These are phyloP conservation scores for Pseudohalonectria lignicola DNA, from an alignment of 2,329 filamentous ascomycete species.

Conservation along the genomic window DNA sequence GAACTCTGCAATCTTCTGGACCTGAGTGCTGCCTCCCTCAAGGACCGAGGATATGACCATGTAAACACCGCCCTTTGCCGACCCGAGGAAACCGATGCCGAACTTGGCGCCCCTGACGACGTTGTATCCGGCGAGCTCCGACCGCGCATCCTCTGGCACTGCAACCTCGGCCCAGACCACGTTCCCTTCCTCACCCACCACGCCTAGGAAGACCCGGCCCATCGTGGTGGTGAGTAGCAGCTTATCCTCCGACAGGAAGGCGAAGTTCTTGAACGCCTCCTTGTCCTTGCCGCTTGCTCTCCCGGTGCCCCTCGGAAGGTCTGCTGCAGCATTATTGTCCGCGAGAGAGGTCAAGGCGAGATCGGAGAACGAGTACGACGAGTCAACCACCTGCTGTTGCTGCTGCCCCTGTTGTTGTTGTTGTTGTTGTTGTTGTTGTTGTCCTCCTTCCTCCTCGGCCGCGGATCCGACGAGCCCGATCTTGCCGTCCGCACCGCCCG, in stretches of 20 bases:
- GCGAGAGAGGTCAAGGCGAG: not conserved
- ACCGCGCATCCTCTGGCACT: conserved; percentile 19
- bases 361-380: conserved; percentile 2
- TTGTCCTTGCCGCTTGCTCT: not conserved
- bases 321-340: too few relatives aligned
- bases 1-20: conserved; percentile 25
- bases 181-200: not conserved
- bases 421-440: too few relatives aligned
- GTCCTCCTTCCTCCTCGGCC: not conserved
- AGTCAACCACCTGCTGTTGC: not conserved
- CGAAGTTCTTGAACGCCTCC: conserved; percentile 20
- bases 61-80: conserved; percentile 35
- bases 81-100: conserved; percentile 34
- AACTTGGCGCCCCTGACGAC: conserved; percentile 22
- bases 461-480: conserved; percentile 34
- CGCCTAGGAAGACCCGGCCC: conserved; percentile 9
- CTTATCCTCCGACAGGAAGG: conserved; percentile 66
- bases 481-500: conserved; percentile 78
- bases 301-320: too few relatives aligned
- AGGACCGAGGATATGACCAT: conserved; percentile 21
- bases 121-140: conserved; percentile 34
- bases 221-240: conserved; percentile 42
- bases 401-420: not conserved
- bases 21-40: too few relatives aligned
- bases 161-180: conserved; percentile 32